Base-by-base conservation (phyloP, 257 asterid species). In the Gentiana macrophylla region DNA sequence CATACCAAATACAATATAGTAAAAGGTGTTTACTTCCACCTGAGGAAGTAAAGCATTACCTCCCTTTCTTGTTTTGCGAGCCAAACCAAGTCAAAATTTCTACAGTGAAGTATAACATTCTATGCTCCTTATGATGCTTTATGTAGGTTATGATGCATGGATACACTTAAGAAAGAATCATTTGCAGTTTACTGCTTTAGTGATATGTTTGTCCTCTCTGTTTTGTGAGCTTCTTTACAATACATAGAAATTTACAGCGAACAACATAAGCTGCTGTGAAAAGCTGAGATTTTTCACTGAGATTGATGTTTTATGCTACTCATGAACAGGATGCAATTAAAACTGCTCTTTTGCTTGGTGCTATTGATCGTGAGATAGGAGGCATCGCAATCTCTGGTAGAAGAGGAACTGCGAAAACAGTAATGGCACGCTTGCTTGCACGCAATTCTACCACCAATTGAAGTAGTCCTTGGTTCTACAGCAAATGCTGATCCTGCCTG, bases 371-470 rank as follows among this genome's bases (percentile, higher is more conserved):
- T 53, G 95, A 81, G 70, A 79, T 92, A 53, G 98, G 97, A 71
- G 98, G 98, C 58, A 87, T 92, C 71, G 98, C 97, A 47, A 87
- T 92, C 70, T 87, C 89, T 52, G 98, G 98, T 59, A 92, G 79
- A 77, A 78, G 98, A 51, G 98, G 98, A 75, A 92, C 98, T 44
- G 98, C 98, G 3, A 92, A 92, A 79, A 87, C 98, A 49, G 84
- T 92, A 56, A 92, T 92, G 98, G 94, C 98, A 11, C 95, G 98
- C 66, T 97, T 97, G 98, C 43, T 74, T 92, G 80, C 95, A 88
- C 70, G 95, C 95, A 44, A 84, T 92, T 73, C 82, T 92, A 67
- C 98, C 98, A 50, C 98, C 98, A 61, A 88, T 92, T 72, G 98
- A 92, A 80, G 88, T 80, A 33, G 94, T 83, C 58, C 73, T 53